Conservation (phyloP, 129 eudicot genomes). For the Arctium minus region DNA sequence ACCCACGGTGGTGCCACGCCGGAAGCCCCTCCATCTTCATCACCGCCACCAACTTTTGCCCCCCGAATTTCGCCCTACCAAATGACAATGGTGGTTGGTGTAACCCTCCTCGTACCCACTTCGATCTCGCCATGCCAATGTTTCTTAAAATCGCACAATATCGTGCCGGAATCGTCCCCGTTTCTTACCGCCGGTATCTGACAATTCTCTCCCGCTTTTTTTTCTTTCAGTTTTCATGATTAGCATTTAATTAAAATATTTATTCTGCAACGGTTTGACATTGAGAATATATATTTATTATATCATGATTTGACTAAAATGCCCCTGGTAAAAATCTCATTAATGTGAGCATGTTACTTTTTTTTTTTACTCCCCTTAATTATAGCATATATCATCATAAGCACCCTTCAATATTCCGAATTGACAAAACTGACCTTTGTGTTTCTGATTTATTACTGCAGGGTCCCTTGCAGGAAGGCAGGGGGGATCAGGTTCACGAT, state of each 20-base stretch:
- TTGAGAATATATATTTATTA: neutral
- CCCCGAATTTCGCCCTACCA: conserved; percentile 68
- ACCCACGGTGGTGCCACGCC: conserved; percentile 72
- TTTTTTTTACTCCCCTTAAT: neutral
- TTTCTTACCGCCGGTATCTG: conserved; percentile 69
- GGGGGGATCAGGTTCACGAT: conserved; percentile 85
- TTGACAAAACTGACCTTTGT: conserved; percentile 13
- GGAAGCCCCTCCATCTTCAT: conserved; percentile 85
- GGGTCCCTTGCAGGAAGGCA: conserved; percentile 82
- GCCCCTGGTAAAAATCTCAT: neutral
- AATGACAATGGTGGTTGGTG: conserved; percentile 93
- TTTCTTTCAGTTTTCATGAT: neutral
- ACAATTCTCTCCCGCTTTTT: neutral
- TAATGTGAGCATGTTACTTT: neutral
- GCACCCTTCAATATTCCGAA: neutral
- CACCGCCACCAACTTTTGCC: conserved; percentile 91
- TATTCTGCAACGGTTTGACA: conserved; percentile 2
- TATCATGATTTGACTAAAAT: neutral
- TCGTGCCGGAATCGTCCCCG: conserved; percentile 95
- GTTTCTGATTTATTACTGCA: conserved; percentile 21
- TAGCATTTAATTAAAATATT: neutral
- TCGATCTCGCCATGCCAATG: conserved; percentile 94
- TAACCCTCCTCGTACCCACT: conserved; percentile 85
- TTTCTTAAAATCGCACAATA: conserved; percentile 81
- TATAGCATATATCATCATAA: neutral